Conservation (phyloP, 805 yeast genomes). For the Teunomyces aglyptinius region DNA sequence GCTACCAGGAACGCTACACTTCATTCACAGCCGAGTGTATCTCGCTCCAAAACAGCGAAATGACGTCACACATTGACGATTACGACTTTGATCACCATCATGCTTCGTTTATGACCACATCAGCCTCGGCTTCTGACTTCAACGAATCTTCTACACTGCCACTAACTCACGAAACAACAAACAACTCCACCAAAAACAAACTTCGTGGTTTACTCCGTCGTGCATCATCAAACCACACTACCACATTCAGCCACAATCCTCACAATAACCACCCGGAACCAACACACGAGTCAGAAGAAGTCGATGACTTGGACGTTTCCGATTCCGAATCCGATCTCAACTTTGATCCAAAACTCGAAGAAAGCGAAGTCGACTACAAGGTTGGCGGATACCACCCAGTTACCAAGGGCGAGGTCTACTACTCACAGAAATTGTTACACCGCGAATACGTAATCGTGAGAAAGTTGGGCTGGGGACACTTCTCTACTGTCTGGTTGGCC, state of each 20-base stretch:
- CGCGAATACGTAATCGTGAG: constrained; percentile 47
- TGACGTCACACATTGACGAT: constrained; percentile 25
- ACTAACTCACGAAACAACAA: background rate
- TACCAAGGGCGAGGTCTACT: constrained; percentile 52
- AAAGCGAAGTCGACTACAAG: constrained; percentile 50
- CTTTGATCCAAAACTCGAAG: constrained; percentile 41
- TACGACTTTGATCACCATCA: constrained; percentile 25
- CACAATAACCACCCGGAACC: constrained; percentile 2
- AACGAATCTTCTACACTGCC: background rate
- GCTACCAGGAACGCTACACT: constrained; percentile 2
- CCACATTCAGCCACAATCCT: background rate
- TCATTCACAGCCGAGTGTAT: constrained; percentile 35
- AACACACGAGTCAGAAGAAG: background rate
- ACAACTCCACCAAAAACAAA: constrained; percentile 2
- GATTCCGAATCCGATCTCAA: constrained; percentile 28
- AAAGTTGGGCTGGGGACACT: constrained; percentile 72
- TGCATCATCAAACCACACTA: background rate
- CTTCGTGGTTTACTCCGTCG: constrained; percentile 7
- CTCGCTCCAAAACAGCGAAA: constrained; percentile 37
- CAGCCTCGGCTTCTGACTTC: background rate
- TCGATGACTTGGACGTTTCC: constrained; percentile 13
- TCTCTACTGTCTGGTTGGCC: constrained; percentile 71
- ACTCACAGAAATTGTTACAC: constrained; percentile 32
- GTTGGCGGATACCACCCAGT: constrained; percentile 69
- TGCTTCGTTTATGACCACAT: constrained; percentile 15